Percentiles rank a stretch among this genome's conserved stretches.
Evolutionary conservation across 2,329 filamentous ascomycete genomes (phyloP).

Genomic region (Sporothrix variecibatus): DNA sequence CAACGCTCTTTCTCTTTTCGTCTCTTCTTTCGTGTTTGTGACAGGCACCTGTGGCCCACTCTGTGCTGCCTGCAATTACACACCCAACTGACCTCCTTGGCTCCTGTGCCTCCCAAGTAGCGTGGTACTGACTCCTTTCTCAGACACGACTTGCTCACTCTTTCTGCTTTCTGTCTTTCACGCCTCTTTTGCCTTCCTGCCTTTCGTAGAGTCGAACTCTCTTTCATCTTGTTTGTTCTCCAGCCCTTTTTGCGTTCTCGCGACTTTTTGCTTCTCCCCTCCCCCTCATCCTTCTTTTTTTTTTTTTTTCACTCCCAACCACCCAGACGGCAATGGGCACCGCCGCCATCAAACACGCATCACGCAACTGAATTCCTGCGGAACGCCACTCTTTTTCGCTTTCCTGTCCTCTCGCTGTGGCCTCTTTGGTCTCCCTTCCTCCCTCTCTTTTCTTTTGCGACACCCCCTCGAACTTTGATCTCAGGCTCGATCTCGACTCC

Average conservation of each 20-base stretch:
- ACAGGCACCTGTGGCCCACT: not conserved
- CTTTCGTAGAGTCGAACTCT: not conserved
- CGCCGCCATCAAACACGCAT: slow-evolving; percentile 10
- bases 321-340: slow-evolving; percentile 18
- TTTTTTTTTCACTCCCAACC: not conserved
- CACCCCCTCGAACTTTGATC: not conserved
- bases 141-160: not conserved
- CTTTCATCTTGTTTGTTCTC: not conserved
- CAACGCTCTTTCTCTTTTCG: not conserved
- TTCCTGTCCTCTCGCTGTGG: not conserved
- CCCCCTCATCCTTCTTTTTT: not conserved
- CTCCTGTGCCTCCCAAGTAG: not conserved
- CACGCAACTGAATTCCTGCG: not conserved
- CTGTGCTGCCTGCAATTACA: not conserved
- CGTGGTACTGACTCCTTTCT: slow-evolving; percentile 7
- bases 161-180: not conserved
- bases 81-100: not conserved
- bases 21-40: not conserved
- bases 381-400: not conserved
- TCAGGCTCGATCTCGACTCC: not conserved
- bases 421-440: not conserved
- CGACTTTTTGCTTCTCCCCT: not conserved
- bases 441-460: not conserved
- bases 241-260: not conserved
- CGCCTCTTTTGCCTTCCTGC: not conserved